Conservation (phyloP, 148 eudicot genomes). For the Chenopodium berlandieri region DNA sequence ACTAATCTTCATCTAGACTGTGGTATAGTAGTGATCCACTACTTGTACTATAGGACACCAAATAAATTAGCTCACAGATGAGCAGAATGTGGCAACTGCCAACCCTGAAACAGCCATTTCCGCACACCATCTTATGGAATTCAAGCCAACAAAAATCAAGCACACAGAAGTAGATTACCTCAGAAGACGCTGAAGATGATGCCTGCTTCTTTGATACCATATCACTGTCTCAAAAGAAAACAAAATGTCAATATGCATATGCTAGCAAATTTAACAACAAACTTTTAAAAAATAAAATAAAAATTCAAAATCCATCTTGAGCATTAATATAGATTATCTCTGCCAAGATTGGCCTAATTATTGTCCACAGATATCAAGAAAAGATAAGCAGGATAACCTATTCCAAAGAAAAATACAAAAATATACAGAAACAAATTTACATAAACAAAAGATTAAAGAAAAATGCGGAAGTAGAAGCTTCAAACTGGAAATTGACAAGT, state of each 20-base stretch:
- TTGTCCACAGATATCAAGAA: background rate
- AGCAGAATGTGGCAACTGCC: background rate
- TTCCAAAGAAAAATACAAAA: background rate
- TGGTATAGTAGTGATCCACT: background rate
- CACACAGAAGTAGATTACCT: constrained; percentile 48
- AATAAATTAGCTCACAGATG: background rate
- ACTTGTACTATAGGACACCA: background rate
- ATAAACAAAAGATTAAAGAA: no score
- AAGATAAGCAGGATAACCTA: background rate
- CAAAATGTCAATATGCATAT: background rate
- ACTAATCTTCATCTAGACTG: background rate
- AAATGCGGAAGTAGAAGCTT: background rate
- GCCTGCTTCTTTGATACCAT: constrained; percentile 42
- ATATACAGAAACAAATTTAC: background rate
- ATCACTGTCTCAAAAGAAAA: constrained; percentile 39
- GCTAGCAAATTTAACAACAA: constrained; percentile 4
- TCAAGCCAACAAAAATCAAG: background rate
- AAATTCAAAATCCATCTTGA: background rate
- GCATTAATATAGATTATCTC: background rate
- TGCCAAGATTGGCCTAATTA: background rate
- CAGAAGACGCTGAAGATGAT: constrained; percentile 54
- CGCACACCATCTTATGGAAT: background rate
- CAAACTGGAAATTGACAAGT: background rate
- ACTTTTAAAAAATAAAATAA: background rate
- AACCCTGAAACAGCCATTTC: background rate